Percentiles rank a stretch among this genome's conserved stretches.
Conservation (phyloP, 129 eudicot species). For the Mikania micrantha region DNA sequence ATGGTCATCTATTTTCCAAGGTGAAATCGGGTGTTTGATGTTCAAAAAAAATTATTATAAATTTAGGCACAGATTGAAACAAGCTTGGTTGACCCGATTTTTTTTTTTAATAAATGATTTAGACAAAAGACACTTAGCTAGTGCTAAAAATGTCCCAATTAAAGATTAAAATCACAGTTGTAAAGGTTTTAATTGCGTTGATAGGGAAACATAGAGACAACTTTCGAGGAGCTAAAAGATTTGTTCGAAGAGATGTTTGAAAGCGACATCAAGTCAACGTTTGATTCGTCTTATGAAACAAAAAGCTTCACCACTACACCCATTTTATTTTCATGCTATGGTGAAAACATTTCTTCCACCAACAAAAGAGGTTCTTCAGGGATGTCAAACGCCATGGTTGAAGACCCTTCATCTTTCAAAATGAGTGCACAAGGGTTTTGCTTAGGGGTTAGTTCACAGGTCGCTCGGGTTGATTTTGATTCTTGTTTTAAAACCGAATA, state of each 20-base stretch:
- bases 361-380: conserved; percentile 48
- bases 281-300: conserved; percentile 27
- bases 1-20: too few species aligned
- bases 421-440: conserved; percentile 41
- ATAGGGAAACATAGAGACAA: conserved; percentile 45
- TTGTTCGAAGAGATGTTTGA: conserved; percentile 64
- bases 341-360: conserved; percentile 6
- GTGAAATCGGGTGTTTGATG: too few species aligned
- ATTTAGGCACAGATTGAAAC: too few species aligned
- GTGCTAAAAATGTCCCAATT: not conserved
- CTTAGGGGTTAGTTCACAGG: conserved; percentile 40
- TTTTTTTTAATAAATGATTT: not conserved
- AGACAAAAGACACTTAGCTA: too few species aligned
- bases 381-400: conserved; percentile 17
- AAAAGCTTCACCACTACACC: conserved; percentile 26
- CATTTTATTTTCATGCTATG: conserved; percentile 26
- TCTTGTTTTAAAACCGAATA: not conserved
- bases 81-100: not conserved
- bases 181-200: not conserved
- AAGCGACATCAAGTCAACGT: conserved; percentile 33
- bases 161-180: not conserved
- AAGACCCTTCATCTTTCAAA: conserved; percentile 20
- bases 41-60: too few species aligned
- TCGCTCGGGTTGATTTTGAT: not conserved
- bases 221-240: conserved; percentile 56